Conservation (phyloP, 2,329 filamentous ascomycete genomes). For the Aspergillus costaricaensis region DNA sequence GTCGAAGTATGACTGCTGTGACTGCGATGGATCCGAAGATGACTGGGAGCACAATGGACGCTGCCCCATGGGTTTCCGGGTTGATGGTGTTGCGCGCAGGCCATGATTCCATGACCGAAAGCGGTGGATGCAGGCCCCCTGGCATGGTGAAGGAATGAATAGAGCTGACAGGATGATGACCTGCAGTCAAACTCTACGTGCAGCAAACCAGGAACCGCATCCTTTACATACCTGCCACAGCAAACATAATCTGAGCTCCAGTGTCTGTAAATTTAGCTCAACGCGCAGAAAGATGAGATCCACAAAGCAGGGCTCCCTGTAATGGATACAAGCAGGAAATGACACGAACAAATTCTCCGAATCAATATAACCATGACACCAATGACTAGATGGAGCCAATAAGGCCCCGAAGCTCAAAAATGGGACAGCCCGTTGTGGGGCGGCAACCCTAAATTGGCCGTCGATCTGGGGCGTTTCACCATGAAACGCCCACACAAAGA, state of each 20-base stretch:
- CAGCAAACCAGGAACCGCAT: no score
- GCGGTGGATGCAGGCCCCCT: slow-evolving; percentile 7
- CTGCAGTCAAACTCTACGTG: neutral
- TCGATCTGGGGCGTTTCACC: neutral
- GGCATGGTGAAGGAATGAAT: neutral
- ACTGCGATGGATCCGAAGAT: slow-evolving; percentile 1
- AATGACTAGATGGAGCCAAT: neutral
- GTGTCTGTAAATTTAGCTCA: no score
- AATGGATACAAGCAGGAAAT: no score
- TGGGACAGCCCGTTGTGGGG: neutral
- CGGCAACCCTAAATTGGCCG: neutral
- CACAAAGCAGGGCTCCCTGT: no score
- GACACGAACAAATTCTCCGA: neutral
- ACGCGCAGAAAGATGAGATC: no score
- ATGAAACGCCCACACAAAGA: neutral
- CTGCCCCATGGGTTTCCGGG: slow-evolving; percentile 9
- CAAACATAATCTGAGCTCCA: no score
- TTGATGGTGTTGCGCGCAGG: slow-evolving; percentile 6
- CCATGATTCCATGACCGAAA: slow-evolving; percentile 11
- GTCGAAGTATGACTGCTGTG: neutral
- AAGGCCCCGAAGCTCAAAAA: neutral
- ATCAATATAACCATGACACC: neutral
- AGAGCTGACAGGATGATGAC: neutral
- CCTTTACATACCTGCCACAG: neutral
- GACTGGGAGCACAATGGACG: neutral